Base-by-base conservation (phyloP, 129 eudicot genomes). In the Scalesia atractyloides region DNA sequence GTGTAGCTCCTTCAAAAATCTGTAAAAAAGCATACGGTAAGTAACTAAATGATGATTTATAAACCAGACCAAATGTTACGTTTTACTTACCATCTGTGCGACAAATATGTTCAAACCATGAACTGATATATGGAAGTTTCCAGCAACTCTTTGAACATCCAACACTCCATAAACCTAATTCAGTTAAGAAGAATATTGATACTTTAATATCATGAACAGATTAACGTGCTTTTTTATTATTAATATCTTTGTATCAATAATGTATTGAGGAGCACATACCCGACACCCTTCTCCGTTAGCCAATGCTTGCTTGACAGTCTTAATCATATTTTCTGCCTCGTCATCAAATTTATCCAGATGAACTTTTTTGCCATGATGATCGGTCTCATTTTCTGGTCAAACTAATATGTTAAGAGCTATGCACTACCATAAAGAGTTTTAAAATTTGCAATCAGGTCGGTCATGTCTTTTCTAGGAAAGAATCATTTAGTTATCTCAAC, bases 71-170 rank as follows among this genome's bases (percentile, higher is more conserved):
- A 52, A 41, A 56, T 33, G 36, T 52, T 39, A 70, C 33, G 62
- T 63, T 61, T 30, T 78, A 79, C 85, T 90, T 61, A 91, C 99
- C 97, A 88, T 95, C 60, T 95, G 97, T 36, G 99, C 99, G 56
- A 90, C 99, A 78, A 88, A 95, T 57, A 90, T 86, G 75, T 95
- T 95, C 61, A 95, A 75, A 54, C 99, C 97, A 85, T 95, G 99
- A 79, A 95, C 99, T 70, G 96, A 95, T 43, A 95, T 80, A 59
- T 95, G 99, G 77, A 95, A 95, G 84, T 95, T 95, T 73, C 99
- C 99, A 49, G 99, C 99, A 81, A 95, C 97, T 78, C 99, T 88
- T 87, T 95, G 99, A 53, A 95, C 99, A 83, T 95, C 99, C 74
- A 91, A 67, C 75, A 80, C 82, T 73, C 99, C 99, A 70, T 95